phyloP scores from a whole-genome alignment of 768 basidiomycete genomes.

The Trametes villosa region DNA sequence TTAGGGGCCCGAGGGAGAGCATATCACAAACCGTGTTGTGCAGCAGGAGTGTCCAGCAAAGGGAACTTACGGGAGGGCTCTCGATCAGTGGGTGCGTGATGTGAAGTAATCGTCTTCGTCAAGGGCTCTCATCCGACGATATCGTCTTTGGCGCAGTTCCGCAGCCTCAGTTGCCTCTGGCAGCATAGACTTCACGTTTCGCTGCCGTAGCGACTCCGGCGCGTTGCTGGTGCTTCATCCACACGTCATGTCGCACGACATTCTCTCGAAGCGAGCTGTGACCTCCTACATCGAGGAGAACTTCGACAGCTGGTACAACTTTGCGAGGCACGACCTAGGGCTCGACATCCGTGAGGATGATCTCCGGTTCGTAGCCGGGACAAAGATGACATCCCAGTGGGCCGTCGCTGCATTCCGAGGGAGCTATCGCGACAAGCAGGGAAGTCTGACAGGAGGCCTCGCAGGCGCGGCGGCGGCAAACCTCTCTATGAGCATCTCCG shows the following conservation, averaged over 20 bases:
- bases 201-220: constrained; percentile 7
- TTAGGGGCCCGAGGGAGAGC: not conserved
- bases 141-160: too few relatives aligned
- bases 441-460: not conserved
- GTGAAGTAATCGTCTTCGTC: too few relatives aligned
- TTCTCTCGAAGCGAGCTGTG: constrained; percentile 6
- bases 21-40: not conserved
- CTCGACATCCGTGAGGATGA: constrained; percentile 5
- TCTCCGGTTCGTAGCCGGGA: constrained; percentile 18
- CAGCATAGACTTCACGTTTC: constrained; percentile 1
- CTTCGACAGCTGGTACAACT: constrained; percentile 9
- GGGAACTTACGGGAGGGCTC: not conserved
- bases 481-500: not conserved
- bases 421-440: not conserved
- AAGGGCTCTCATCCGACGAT: too few relatives aligned
- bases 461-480: not conserved
- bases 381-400: constrained; percentile 18
- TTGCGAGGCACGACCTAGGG: not conserved
- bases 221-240: constrained; percentile 7
- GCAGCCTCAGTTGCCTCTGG: not conserved
- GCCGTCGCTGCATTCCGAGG: constrained; percentile 9
- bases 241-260: not conserved
- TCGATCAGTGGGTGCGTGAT: not conserved
- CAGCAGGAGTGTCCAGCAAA: not conserved
- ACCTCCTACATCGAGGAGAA: constrained; percentile 10